Evolutionary conservation across 2,329 filamentous ascomycete species (phyloP).

Genomic region (Sporothrix variecibatus): DNA sequence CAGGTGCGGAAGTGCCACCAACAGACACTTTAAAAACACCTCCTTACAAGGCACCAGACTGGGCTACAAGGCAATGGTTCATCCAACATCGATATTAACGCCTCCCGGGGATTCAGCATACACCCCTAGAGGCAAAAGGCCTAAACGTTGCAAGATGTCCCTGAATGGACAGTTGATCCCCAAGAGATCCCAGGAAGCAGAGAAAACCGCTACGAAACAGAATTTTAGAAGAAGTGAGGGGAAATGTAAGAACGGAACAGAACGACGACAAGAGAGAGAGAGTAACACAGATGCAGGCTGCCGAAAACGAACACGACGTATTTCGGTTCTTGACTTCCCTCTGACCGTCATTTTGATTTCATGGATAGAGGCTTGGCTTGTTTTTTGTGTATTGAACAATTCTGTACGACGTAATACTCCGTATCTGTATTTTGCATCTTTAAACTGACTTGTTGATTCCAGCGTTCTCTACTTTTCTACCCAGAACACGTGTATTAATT

Average conservation of each 20-base stretch:
- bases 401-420: too few relatives aligned
- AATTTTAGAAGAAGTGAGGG: neutral
- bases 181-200: neutral
- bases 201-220: neutral
- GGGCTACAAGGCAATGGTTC: neutral
- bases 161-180: neutral
- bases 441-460: neutral
- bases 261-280: neutral
- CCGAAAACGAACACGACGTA: slow-evolving; percentile 17
- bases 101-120: neutral
- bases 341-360: neutral
- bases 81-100: neutral
- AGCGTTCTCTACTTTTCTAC: neutral
- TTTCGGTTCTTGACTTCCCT: neutral
- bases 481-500: neutral
- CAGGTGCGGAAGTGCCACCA: neutral
- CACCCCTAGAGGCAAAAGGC: neutral
- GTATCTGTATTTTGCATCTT: neutral
- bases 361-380: neutral
- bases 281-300: neutral
- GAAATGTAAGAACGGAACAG: neutral
- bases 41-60: neutral
- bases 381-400: neutral
- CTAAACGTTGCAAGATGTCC: neutral
- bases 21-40: neutral